Conservation (phyloP, 345 rosid species). For the Capsella bursapastoris region DNA sequence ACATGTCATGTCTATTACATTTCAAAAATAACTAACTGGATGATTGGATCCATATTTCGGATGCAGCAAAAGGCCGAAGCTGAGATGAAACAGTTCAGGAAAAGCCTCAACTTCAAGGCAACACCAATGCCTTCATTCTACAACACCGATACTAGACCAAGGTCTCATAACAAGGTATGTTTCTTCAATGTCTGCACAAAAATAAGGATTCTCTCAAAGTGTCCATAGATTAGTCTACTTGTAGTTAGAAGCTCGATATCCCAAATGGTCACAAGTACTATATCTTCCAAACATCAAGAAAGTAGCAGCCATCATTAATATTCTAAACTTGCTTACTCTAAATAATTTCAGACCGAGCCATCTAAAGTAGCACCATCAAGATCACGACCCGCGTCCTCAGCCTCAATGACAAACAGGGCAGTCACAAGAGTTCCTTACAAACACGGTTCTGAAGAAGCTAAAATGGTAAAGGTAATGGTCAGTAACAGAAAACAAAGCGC, state of each 20-base stretch:
- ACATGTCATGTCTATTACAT: not conserved
- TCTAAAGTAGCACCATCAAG: conserved; percentile 25
- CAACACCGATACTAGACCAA: conserved; percentile 40
- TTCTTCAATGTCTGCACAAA: not conserved
- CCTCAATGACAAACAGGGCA: conserved; percentile 2
- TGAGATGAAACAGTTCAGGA: conserved; percentile 67
- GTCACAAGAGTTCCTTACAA: conserved; percentile 14
- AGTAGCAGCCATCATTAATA: conserved; percentile 4
- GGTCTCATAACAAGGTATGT: conserved; percentile 60
- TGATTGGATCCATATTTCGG: conserved; percentile 7
- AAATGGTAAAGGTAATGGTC: conserved; percentile 17
- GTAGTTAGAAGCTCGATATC: not conserved
- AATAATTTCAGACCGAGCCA: conserved; percentile 31
- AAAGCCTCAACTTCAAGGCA: conserved; percentile 86
- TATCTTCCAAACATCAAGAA: conserved; percentile 1
- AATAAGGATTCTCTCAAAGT: not conserved
- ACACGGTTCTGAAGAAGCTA: conserved; percentile 24
- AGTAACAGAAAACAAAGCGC: conserved; percentile 16
- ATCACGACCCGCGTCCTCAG: conserved; percentile 23
- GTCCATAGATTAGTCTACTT: conserved; percentile 5
- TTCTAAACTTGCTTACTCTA: conserved; percentile 11
- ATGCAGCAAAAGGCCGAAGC: conserved; percentile 69
- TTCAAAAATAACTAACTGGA: not conserved
- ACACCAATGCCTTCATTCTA: conserved; percentile 92
- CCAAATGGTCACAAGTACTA: not conserved